Percentiles rank a stretch among this genome's conserved stretches.
Evolutionary conservation across 345 rosid species (phyloP).

Genomic region (Citrus mangshanensis): DNA sequence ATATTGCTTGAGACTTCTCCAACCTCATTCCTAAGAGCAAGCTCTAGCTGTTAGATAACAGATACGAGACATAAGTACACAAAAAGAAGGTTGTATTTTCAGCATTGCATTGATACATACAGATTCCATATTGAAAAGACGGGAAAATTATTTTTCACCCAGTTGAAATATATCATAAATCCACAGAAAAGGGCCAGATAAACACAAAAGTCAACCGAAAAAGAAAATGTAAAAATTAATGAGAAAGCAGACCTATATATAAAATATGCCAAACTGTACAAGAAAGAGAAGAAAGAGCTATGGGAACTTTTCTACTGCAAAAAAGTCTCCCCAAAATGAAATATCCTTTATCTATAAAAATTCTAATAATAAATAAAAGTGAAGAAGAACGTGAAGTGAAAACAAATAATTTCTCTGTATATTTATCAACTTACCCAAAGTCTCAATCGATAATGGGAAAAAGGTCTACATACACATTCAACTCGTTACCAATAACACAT

Average conservation of each 20-base stretch:
- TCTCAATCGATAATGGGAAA: background rate
- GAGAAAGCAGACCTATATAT: background rate
- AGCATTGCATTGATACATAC: background rate
- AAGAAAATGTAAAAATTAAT: background rate
- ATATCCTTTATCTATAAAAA: background rate
- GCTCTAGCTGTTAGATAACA: conserved; percentile 63
- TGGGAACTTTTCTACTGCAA: background rate
- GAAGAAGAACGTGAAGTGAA: background rate
- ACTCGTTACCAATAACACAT: background rate
- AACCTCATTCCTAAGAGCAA: conserved; percentile 56
- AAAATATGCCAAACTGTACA: background rate
- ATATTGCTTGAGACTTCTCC: conserved; percentile 47
- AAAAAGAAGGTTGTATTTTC: background rate
- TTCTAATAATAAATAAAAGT: background rate
- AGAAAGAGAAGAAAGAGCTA: background rate
- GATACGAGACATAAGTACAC: conserved; percentile 5
- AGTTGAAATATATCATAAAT: background rate
- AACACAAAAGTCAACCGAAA: background rate
- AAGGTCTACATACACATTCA: background rate
- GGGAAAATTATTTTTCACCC: background rate
- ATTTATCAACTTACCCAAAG: background rate
- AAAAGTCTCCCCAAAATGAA: background rate
- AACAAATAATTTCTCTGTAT: background rate
- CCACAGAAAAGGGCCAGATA: background rate
- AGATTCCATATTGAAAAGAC: background rate